A percentile compares a stretch with the other conserved stretches of the same genome.
These are phyloP conservation scores for Aspergillus versicolor DNA, from an alignment of 2,329 filamentous ascomycete species.

Conservation along the genomic window DNA sequence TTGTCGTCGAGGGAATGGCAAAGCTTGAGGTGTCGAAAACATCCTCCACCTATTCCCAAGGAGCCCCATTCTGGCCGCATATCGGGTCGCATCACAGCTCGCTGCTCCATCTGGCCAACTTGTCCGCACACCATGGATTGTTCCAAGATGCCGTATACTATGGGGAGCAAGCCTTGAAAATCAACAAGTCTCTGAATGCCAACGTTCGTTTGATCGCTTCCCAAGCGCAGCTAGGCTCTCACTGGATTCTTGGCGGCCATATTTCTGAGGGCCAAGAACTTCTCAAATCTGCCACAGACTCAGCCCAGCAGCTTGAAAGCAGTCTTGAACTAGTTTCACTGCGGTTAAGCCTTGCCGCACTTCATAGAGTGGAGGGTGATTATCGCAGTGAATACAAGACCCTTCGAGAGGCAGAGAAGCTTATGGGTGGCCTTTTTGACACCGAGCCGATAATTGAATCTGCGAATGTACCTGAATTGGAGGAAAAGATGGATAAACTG, in stretches of 20 bases:
- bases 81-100: conserved; percentile 71
- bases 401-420: conserved; percentile 50
- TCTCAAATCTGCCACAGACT: conserved; percentile 56
- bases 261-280: conserved; percentile 55
- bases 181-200: conserved; percentile 68
- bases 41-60: conserved; percentile 49
- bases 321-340: conserved; percentile 55
- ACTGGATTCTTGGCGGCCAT: conserved; percentile 52
- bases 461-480: conserved; percentile 34
- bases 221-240: conserved; percentile 47
- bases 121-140: conserved; percentile 82
- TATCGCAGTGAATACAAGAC: conserved; percentile 49
- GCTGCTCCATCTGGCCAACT: conserved; percentile 69
- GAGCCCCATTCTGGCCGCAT: conserved; percentile 76
- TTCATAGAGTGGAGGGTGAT: conserved; percentile 50
- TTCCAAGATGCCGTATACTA: conserved; percentile 88
- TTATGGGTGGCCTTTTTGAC: conserved; percentile 43
- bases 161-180: conserved; percentile 76
- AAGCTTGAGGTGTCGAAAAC: conserved; percentile 42
- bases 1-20: conserved; percentile 39
- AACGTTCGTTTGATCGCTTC: conserved; percentile 53
- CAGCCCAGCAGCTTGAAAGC: conserved; percentile 51
- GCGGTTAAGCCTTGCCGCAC: conserved; percentile 43
- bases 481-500: conserved; percentile 45
- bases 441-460: conserved; percentile 31